Conservation (phyloP, 371 early-diverging fungal genomes). For the Mortierella sp. region DNA sequence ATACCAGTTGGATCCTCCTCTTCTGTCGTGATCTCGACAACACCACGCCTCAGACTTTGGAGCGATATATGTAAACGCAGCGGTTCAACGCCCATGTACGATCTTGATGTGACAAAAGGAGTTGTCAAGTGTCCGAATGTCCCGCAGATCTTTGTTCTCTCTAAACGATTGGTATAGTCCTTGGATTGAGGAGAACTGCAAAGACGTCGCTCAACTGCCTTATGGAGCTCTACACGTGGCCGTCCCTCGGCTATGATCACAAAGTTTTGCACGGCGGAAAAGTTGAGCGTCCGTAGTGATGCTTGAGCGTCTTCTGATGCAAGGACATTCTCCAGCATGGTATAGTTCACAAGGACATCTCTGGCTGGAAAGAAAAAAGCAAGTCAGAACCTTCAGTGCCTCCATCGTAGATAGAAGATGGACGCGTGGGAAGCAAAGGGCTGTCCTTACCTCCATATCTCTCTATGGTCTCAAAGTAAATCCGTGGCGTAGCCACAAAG, state of each 20-base stretch:
- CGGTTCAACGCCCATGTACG: conserved; percentile 80
- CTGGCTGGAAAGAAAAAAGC: conserved; percentile 60
- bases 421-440: too few species aligned
- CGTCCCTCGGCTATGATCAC: conserved; percentile 76
- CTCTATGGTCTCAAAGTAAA: conserved; percentile 34
- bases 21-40: conserved; percentile 65
- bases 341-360: conserved; percentile 75
- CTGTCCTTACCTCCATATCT: conserved; percentile 17
- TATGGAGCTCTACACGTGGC: conserved; percentile 66
- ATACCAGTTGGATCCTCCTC: conserved; percentile 67
- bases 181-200: not conserved
- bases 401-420: not conserved
- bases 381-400: not conserved
- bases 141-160: conserved; percentile 70
- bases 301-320: conserved; percentile 38
- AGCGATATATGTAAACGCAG: conserved; percentile 72
- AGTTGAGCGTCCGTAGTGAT: conserved; percentile 16
- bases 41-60: conserved; percentile 72
- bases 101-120: conserved; percentile 81
- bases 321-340: conserved; percentile 82
- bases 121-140: conserved; percentile 79
- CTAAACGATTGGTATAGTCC: conserved; percentile 57
- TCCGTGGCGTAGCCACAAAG: conserved; percentile 32
- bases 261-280: conserved; percentile 67
- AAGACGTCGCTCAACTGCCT: conserved; percentile 40